phyloP scores from a whole-genome alignment of 1,284 basidiomycete species.

The Kalmanozyma brasiliensis region DNA sequence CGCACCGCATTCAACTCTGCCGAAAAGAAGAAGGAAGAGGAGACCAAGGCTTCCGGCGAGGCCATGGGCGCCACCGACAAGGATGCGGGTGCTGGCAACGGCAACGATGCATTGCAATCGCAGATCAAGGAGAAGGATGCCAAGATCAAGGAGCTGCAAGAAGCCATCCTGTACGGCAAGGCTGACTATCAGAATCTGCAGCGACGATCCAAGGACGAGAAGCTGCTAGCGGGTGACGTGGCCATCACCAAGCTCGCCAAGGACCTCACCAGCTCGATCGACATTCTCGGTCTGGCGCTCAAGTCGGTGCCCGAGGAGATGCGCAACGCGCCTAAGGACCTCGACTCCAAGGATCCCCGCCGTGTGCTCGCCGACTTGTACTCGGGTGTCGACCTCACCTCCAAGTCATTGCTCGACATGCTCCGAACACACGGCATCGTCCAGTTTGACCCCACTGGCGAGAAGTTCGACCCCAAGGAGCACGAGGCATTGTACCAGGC shows the following conservation, averaged over 20 bases:
- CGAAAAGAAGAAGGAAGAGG: constrained; percentile 49
- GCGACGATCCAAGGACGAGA: constrained; percentile 87
- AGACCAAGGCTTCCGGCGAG: constrained; percentile 48
- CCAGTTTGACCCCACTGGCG: constrained; percentile 89
- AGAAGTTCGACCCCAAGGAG: constrained; percentile 90
- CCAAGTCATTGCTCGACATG: constrained; percentile 87
- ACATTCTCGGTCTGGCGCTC: constrained; percentile 88
- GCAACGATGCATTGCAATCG: constrained; percentile 38
- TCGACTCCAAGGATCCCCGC: constrained; percentile 62
- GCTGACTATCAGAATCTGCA: constrained; percentile 96
- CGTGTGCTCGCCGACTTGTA: constrained; percentile 69
- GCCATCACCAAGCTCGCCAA: constrained; percentile 89
- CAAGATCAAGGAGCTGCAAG: constrained; percentile 66
- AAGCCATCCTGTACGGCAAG: constrained; percentile 65
- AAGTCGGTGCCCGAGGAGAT: constrained; percentile 76
- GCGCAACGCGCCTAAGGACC: constrained; percentile 64
- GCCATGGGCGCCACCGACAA: constrained; percentile 53
- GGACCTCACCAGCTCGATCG: constrained; percentile 90
- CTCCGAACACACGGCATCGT: constrained; percentile 91
- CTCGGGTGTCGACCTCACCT: constrained; percentile 90
- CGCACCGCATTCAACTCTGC: constrained; percentile 23
- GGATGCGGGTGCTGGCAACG: constrained; percentile 11
- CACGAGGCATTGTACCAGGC: constrained; percentile 96
- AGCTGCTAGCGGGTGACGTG: constrained; percentile 89
- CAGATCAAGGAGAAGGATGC: constrained; percentile 66